Base-by-base conservation (phyloP, 768 basidiomycete species). In the Pleurotus tuber-regium region DNA sequence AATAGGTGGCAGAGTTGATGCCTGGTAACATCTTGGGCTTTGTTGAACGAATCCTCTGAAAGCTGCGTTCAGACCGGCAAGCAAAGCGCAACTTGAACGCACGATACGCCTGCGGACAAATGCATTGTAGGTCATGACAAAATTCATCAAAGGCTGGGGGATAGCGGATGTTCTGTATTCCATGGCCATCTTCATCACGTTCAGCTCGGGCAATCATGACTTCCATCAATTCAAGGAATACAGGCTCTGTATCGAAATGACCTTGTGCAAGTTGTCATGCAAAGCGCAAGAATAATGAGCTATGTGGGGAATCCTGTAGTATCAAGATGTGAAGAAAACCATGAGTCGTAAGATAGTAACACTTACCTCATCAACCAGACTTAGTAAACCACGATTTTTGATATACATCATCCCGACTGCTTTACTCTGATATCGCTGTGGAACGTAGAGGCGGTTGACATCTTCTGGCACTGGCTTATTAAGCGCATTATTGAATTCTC, bases 121-220 rank as follows among this genome's bases (percentile, higher is more conserved):
- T 54, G 5, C 66, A 64, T 0, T 39, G 30, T 2, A 65, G 7
- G 2, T 69, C 58, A 41, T 70, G 60, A 8, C 50, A 52, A 29
- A 70, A 64, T 23, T 73, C 66, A 4, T 66, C 61, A 26, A 59
- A 63, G 0, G 54, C 63, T 1, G 69, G 67, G 1, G 64, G 44
- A 52, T 71, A 72, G 4, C 54, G 46, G 55, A 72, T 69, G 42
- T 73, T 73, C 44, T 69, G 69, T 52, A 60, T 57, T 0, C 69
- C 70, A 1, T 63, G 58, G 0, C 69, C 69, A 0, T 61, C 57
- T 2, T 59, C 58, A 18, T 68, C 54, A 1, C 59, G 43, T 10
- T 72, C 70, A 0, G 31, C 14, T 6, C 57, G 51, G 0, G 40
- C 23, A 0, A 67, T 62, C 46, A 71, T 60, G 1, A 67, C 73